Evolutionary conservation across 2,329 filamentous ascomycete genomes (phyloP), one percentile per base, ranked within the genome.

Genomic region (Myrmaecium sp.): DNA sequence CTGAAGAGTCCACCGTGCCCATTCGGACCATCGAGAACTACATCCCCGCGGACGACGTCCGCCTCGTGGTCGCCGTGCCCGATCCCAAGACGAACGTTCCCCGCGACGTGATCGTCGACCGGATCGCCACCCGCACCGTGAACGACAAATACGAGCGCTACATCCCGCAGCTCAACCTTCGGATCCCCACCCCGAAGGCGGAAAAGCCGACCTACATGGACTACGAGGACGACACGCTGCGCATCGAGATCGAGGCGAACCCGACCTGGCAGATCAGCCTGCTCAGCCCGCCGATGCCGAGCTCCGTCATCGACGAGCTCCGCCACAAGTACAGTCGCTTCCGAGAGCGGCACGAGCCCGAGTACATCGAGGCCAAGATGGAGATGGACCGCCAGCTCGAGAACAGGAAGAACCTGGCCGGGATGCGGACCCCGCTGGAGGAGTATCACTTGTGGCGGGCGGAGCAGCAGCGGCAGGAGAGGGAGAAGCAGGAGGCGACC

Each of bases 261-360:
- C n/a, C n/a, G n/a, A 80, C 78, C 2, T 93, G 79, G 47, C 61
- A 74, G 29, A 83, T 84, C n/a, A 78, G 71, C 18, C 61, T 95
- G 14, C 59, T 83, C 15, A 60, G 66, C 10, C 66, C 78, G 14
- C 86, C 86, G 9, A 81, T 93, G 65, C 83, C 86, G 4, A 54
- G 62, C 16, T 57, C 54, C n/a, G 66, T 94, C 19, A 65, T 92
- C 37, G 74, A 93, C 49, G 86, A 95, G 60, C 62, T 95, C 46
- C 67, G 83, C 46, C 76, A 78, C 59, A 76, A 73, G 47, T 92
- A 74, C 64, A 79, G 74, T 39, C 70, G 66, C 42, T 89, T 84
- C 69, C 66, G 83, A 43, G 82, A 74, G 28, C 64, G 80, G 25
- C 81, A 92, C 55, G 77, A 83, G 35, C 57, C 66, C 23, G 76